These are phyloP conservation scores for Lagenidium giganteum DNA, from an alignment of 352 stramenopile species.

Conservation along the genomic window DNA sequence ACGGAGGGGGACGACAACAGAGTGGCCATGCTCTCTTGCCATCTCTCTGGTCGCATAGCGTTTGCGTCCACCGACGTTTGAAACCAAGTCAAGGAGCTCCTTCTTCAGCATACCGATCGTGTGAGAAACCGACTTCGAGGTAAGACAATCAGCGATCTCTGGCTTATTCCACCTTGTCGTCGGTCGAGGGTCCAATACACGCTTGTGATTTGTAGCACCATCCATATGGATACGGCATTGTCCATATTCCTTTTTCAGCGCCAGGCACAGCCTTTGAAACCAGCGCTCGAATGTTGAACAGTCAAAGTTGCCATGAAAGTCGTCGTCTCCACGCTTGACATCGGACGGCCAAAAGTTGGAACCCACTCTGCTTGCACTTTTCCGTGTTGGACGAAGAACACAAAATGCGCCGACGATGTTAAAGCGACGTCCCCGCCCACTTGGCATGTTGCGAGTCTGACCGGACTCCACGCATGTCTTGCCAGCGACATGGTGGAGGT, in stretches of 20 bases:
- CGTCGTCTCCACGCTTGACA: too few relatives aligned
- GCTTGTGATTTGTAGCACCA: constrained; percentile 9
- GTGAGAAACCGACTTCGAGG: background rate
- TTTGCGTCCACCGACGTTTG: background rate
- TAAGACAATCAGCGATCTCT: background rate
- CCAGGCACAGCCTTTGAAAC: background rate
- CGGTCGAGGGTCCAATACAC: background rate
- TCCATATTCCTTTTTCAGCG: background rate
- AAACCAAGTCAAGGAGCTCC: background rate
- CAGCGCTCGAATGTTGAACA: constrained; percentile 4
- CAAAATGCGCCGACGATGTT: too few relatives aligned
- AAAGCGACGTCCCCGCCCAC: too few relatives aligned
- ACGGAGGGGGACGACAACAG: constrained; percentile 1
- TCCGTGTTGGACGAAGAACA: too few relatives aligned
- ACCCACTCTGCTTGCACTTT: too few relatives aligned
- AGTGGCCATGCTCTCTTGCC: background rate
- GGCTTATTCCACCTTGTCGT: background rate
- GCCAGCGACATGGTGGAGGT: constrained; percentile 14
- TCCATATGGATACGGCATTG: constrained; percentile 8
- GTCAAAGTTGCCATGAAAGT: constrained; percentile 11
- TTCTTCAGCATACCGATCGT: background rate
- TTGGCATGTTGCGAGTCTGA: too few relatives aligned
- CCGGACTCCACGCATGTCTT: constrained; percentile 14
- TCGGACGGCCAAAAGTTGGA: too few relatives aligned
- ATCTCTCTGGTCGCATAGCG: background rate